These are phyloP conservation scores for Gossypium herbaceum DNA, from an alignment of 345 rosid genomes.

Conservation along the genomic window DNA sequence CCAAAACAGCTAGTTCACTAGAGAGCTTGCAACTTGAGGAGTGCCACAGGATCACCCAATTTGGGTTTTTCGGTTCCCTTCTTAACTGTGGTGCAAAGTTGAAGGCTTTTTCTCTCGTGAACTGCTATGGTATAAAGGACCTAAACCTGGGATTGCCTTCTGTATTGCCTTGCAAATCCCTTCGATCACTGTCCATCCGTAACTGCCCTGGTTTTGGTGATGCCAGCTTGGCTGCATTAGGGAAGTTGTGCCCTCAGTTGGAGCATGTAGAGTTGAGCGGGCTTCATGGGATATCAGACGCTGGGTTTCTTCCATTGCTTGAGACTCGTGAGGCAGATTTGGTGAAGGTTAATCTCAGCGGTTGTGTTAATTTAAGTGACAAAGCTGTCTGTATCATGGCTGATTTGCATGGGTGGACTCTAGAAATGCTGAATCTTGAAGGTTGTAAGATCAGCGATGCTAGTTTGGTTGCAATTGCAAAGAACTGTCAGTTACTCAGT, in stretches of 20 bases:
- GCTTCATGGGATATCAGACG: slow-evolving; percentile 66
- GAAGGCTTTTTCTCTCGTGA: slow-evolving; percentile 62
- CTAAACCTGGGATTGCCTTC: slow-evolving; percentile 33
- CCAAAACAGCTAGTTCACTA: slow-evolving; percentile 54
- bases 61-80: slow-evolving; percentile 75
- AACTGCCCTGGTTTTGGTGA: slow-evolving; percentile 94
- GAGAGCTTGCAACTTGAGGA: slow-evolving; percentile 86
- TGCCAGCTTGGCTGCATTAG: slow-evolving; percentile 51
- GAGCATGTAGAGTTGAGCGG: slow-evolving; percentile 64
- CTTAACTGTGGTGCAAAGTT: slow-evolving; percentile 60
- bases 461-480: slow-evolving; percentile 57
- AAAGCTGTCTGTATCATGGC: slow-evolving; percentile 50
- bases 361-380: slow-evolving; percentile 73
- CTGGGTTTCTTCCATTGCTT: slow-evolving; percentile 58
- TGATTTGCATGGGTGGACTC: slow-evolving; percentile 58
- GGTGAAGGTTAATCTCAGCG: slow-evolving; percentile 69
- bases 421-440: slow-evolving; percentile 68
- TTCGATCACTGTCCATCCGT: slow-evolving; percentile 53
- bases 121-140: slow-evolving; percentile 73
- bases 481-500: slow-evolving; percentile 59
- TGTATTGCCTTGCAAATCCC: slow-evolving; percentile 43
- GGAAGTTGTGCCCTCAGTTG: slow-evolving; percentile 65
- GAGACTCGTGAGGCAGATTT: slow-evolving; percentile 60
- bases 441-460: slow-evolving; percentile 73
- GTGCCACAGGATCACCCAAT: slow-evolving; percentile 91